Evolutionary conservation across 1,139 yeast genomes (phyloP).

Genomic region (Meyerozyma elateridarum): DNA sequence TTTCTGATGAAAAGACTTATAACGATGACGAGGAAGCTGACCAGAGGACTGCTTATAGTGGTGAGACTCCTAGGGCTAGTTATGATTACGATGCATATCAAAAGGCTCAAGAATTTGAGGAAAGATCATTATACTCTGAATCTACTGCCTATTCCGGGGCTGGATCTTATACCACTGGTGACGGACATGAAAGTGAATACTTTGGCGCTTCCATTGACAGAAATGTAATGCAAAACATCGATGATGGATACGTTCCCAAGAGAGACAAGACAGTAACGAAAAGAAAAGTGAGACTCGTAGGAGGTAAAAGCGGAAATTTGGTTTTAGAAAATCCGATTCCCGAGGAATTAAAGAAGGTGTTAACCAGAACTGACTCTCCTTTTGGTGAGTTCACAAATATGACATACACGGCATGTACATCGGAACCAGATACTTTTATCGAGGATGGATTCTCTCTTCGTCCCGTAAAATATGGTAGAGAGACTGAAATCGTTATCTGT

Average conservation of each 20-base stretch:
- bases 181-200: constrained; percentile 27
- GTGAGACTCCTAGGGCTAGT: constrained; percentile 13
- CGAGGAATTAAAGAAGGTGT: constrained; percentile 69
- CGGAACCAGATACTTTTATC: constrained; percentile 82
- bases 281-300: constrained; percentile 59
- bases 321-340: constrained; percentile 94
- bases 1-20: constrained; percentile 14
- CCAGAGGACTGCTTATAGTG: constrained; percentile 7
- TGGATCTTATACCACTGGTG: constrained; percentile 20
- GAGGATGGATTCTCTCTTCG: constrained; percentile 78
- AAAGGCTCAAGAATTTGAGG: constrained; percentile 33
- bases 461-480: constrained; percentile 78
- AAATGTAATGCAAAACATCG: constrained; percentile 41
- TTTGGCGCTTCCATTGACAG: constrained; percentile 44
- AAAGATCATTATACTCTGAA: constrained; percentile 34
- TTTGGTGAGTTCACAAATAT: constrained; percentile 87
- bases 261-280: constrained; percentile 32
- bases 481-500: constrained; percentile 76
- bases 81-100: constrained; percentile 37
- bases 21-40: constrained; percentile 10
- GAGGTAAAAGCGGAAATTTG: constrained; percentile 64
- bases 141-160: constrained; percentile 36
- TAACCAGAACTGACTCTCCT: constrained; percentile 73
- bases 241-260: constrained; percentile 28
- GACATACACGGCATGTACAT: constrained; percentile 92